Conservation (phyloP, 345 rosid genomes). For the Lepidium aucheri region DNA sequence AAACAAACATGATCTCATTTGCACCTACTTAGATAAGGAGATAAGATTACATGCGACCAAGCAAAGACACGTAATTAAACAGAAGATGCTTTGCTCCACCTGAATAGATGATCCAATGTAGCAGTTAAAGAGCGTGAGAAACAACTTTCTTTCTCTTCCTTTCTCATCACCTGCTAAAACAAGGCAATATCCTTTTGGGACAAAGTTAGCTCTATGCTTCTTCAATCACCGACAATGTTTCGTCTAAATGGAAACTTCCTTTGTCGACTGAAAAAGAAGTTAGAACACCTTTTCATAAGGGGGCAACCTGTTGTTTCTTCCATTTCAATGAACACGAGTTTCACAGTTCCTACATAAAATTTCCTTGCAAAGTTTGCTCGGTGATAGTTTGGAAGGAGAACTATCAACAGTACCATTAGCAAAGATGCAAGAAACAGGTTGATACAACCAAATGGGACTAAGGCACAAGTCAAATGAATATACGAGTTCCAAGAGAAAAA, state of each 20-base stretch:
- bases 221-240: conserved; percentile 18
- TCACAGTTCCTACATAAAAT: neutral
- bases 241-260: neutral
- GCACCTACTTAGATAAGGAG: conserved; percentile 20
- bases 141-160: neutral
- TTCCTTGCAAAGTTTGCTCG: neutral
- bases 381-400: neutral
- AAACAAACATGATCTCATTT: conserved; percentile 22
- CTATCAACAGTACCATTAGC: neutral
- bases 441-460: neutral
- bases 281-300: neutral
- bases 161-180: conserved; percentile 9
- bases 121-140: conserved; percentile 5
- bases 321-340: neutral
- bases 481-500: neutral
- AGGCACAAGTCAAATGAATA: neutral
- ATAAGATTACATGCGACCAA: conserved; percentile 10
- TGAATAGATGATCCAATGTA: neutral
- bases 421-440: neutral
- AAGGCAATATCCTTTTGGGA: conserved; percentile 12
- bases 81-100: neutral
- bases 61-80: neutral
- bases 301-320: neutral
- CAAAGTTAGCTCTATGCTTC: conserved; percentile 4
- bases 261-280: neutral